Base-by-base conservation (phyloP, 2,329 filamentous ascomycete genomes). In the Simplicillium aogashimaense region DNA sequence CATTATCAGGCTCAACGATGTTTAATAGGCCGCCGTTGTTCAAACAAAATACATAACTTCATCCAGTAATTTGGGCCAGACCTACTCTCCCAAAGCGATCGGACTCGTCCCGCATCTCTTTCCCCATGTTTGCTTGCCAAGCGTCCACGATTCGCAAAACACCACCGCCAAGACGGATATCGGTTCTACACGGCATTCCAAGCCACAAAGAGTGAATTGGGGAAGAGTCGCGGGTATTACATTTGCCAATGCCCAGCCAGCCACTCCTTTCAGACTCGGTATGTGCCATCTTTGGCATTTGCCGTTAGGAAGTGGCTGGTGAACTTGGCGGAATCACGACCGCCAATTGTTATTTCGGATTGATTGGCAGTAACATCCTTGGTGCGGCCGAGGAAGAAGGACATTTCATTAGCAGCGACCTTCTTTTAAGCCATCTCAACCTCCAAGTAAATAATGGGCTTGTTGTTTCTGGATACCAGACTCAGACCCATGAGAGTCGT, bases 361-460 rank as follows among this genome's bases (percentile, higher is more conserved):
- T 69, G 70, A 49, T 78, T 69, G 36, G 76, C 77, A 53, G 81
- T 76, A 47, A 80, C 60, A 54, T 72, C 66, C 2, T 76, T 79
- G 50, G 69, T 67, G 56, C 70, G 75, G 13, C 75, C 74, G 43
- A 72, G 57, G 50, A 72, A 67, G 44, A 76, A 57, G 53, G 81
- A 72, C 10, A 86, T 72, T 37, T 83, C 76, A 15, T 79, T 78
- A 57, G 76, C 72, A 47, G 75, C 67, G 53, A 83, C 83, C 56
- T 80, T 72, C 45, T 77, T 76, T 47, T 72, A 66, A 47, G 83
- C 76, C 55, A 87, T 79, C 29, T 86, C 86, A 39, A 89, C 81
- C 60, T 92, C 92, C 53, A 90, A 73, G 31, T 81, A 81, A 41
- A 90, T 73, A 37, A 89, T 63, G 28, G 94, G 59, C 61, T 94